Evolutionary conservation across 2,329 filamentous ascomycete species (phyloP).

Genomic region (Aspergillus hortae): DNA sequence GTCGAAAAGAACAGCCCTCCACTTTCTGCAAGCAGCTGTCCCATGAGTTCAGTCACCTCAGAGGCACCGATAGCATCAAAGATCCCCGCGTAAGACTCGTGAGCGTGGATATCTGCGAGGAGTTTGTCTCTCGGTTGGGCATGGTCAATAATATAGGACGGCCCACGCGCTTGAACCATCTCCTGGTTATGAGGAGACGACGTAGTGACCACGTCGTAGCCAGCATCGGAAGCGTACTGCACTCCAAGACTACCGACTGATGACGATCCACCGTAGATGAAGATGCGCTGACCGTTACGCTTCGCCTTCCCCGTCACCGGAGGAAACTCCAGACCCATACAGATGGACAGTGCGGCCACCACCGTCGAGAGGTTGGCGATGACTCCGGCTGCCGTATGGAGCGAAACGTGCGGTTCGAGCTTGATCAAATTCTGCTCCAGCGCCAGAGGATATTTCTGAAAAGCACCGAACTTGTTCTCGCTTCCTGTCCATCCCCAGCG

Average conservation of each 20-base stretch:
- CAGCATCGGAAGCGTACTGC: conserved; percentile 8
- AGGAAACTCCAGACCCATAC: conserved; percentile 13
- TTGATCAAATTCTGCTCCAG: conserved; percentile 4
- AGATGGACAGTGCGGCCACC: conserved; percentile 12
- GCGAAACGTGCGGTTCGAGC: conserved; percentile 1
- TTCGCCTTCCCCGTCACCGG: conserved; percentile 1
- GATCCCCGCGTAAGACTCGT: conserved; percentile 8
- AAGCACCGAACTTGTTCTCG: conserved; percentile 15
- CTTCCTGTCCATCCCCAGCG: conserved; percentile 6
- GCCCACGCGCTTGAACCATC: conserved; percentile 2
- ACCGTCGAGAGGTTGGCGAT: conserved; percentile 19
- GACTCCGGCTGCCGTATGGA: conserved; percentile 8
- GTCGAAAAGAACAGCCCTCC: conserved; percentile 3
- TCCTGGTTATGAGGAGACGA: conserved; percentile 8
- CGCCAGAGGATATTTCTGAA: conserved; percentile 17
- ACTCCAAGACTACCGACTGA: conserved; percentile 5
- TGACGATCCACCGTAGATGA: conserved; percentile 11
- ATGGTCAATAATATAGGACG: conserved; percentile 14
- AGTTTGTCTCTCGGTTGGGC: not conserved
- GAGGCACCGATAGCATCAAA: conserved; percentile 3
- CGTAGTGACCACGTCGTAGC: conserved; percentile 11
- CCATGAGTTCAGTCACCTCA: not conserved
- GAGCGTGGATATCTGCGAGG: not conserved
- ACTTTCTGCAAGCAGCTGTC: conserved; percentile 1
- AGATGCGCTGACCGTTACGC: conserved; percentile 6